Base-by-base conservation (phyloP, 768 basidiomycete genomes). In the Pisolithus tinctorius region DNA sequence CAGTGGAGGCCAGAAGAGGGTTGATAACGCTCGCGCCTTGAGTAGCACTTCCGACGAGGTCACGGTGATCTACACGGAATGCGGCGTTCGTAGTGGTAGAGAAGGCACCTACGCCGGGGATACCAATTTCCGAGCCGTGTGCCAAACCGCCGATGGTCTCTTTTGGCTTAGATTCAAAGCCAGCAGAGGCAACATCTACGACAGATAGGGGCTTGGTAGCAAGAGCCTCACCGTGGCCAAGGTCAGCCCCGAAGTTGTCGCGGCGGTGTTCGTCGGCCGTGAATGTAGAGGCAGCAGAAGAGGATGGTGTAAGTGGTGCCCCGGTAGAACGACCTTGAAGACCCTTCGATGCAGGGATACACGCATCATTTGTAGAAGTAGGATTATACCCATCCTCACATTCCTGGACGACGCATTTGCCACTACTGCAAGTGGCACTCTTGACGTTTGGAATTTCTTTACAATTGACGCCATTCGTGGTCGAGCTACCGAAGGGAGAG, bases 391-490 rank as follows among this genome's bases (percentile, higher is more conserved):
- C 66, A 10, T 31, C 16, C 37, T 49, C 55, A 57, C 69, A 71
- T 11, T 48, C 47, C 14, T 57, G 41, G 23, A 73, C 59, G 26
- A 60, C 37, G 56, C 71, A 73, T 14, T 29, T 29, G 38, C 61
- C 53, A 4, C 50, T 46, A 6, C 25, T n/a, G 58, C 71, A 73
- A 10, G 60, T 48, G 6, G 67, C 71, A 10, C 55, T 48, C 4
- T 53, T 57, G 34, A 69, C 65, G 36, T 64, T 44, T 4, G 63
- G 56, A 44, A 73, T 63, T 1, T 56, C 47, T 25, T 62, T 64
- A 50, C 71, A 73, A 50, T 73, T 65, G 14, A 62, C 57, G 4
- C 70, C 71, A 1, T 4, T 20, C 0, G 47, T 47, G 4, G 56
- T 51, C 8, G 54, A 41, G 16, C 42, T 37, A n/a, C 55, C 56